Percentiles rank a stretch among this genome's conserved stretches.
Conservation (phyloP, 805 yeast genomes). For the Kodamaea sagamina region DNA sequence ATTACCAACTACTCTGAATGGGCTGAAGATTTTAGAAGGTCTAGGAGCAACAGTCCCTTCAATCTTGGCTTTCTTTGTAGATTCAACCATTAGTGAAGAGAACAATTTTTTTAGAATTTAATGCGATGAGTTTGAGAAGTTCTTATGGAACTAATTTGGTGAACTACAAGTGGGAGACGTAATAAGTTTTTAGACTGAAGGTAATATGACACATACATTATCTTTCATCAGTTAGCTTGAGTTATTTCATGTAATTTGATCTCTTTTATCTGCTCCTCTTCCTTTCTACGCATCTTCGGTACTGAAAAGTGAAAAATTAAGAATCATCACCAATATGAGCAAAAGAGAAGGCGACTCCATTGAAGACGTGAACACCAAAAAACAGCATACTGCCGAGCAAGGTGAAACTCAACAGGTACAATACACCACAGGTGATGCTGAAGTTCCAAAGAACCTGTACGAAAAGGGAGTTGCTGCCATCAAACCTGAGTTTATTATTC, state of each 20-base stretch:
- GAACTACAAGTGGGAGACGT: background rate
- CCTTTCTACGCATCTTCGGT: no score
- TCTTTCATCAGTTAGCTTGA: no score
- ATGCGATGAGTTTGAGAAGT: constrained; percentile 11
- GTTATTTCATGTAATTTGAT: no score
- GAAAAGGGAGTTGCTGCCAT: constrained; percentile 73
- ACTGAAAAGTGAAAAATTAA: background rate
- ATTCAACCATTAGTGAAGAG: constrained; percentile 22
- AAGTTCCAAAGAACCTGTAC: background rate
- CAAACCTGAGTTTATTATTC: constrained; percentile 66
- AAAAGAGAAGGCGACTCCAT: constrained; percentile 21
- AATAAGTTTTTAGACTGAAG: background rate
- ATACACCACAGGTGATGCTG: constrained; percentile 8
- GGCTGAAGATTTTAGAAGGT: constrained; percentile 63
- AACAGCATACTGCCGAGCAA: constrained; percentile 15
- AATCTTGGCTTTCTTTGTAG: constrained; percentile 33
- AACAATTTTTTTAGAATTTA: constrained; percentile 6
- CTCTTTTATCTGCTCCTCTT: no score
- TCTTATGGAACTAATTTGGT: background rate
- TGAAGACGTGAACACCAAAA: constrained; percentile 21
- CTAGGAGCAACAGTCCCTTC: constrained; percentile 6
- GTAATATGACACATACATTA: no score
- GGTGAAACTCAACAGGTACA: background rate
- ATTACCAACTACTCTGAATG: constrained; percentile 83
- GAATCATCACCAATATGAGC: constrained; percentile 7